phyloP scores from a whole-genome alignment of 345 rosid species.

The Gossypium stocksii region DNA sequence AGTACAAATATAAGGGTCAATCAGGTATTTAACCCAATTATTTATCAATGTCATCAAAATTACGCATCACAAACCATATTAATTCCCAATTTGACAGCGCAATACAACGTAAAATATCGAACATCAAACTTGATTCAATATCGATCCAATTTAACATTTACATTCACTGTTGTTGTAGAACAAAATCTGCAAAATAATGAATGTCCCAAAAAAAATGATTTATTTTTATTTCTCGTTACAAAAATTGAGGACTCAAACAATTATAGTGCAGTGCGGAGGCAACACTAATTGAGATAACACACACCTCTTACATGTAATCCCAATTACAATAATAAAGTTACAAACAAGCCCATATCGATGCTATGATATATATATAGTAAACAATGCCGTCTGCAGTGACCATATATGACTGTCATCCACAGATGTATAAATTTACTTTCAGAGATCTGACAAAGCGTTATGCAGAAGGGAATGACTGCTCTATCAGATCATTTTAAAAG shows the following conservation, averaged over 20 bases:
- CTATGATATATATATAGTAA: conserved; percentile 9
- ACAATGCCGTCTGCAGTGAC: conserved; percentile 7
- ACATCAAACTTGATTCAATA: not conserved
- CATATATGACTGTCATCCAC: not conserved
- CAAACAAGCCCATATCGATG: not conserved
- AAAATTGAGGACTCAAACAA: not conserved
- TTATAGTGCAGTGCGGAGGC: not conserved
- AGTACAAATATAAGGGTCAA: no score
- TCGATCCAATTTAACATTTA: no score
- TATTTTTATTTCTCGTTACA: not conserved
- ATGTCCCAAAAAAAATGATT: not conserved
- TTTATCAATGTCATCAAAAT: no score
- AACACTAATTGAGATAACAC: not conserved
- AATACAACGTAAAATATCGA: no score
- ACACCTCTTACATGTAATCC: not conserved
- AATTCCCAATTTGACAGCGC: not conserved
- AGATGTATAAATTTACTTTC: not conserved
- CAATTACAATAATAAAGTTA: not conserved
- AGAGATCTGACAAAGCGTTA: conserved; percentile 12
- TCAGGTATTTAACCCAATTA: no score
- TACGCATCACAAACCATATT: no score
- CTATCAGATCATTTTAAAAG: not conserved
- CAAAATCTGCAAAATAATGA: no score
- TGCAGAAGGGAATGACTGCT: conserved; percentile 14
- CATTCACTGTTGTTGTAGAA: no score